These are phyloP conservation scores for Dioscorea cayenensis DNA, from an alignment of 116 monocot genomes.

Conservation along the genomic window DNA sequence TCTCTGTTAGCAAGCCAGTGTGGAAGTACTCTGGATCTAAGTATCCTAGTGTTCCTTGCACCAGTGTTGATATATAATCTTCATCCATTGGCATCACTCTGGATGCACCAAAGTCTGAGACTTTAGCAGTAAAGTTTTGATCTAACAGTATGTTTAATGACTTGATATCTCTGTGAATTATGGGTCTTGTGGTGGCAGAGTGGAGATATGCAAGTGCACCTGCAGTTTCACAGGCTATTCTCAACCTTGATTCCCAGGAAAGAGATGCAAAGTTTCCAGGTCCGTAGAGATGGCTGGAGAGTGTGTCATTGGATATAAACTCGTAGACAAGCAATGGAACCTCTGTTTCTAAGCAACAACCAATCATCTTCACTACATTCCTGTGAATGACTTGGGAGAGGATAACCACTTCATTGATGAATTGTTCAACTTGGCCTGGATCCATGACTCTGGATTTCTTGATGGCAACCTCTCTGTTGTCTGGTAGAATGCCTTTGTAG, in stretches of 20 bases:
- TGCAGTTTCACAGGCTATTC: slow-evolving; percentile 4
- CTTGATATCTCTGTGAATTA: slow-evolving; percentile 5
- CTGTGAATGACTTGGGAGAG: neutral
- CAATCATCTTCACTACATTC: neutral
- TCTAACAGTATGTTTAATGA: slow-evolving; percentile 8
- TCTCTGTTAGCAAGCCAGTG: neutral
- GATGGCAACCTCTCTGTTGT: neutral
- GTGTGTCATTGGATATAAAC: slow-evolving; percentile 1
- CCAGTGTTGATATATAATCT: neutral
- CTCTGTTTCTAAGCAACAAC: neutral
- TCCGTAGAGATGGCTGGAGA: neutral
- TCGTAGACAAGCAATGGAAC: slow-evolving; percentile 2
- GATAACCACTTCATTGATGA: slow-evolving; percentile 6
- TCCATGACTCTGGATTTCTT: slow-evolving; percentile 6
- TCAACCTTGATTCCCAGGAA: neutral
- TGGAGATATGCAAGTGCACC: slow-evolving; percentile 4
- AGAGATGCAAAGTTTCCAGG: neutral
- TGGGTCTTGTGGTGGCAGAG: neutral
- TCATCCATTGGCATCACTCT: neutral
- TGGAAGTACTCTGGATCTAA: slow-evolving; percentile 6
- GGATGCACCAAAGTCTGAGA: slow-evolving; percentile 5
- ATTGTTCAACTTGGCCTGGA: slow-evolving; percentile 4
- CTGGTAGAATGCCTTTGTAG: slow-evolving; percentile 2
- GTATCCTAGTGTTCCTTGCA: slow-evolving; percentile 3
- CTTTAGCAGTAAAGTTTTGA: slow-evolving; percentile 1